These are phyloP conservation scores for Nannizziopsis arthrosporioides DNA, from an alignment of 2,329 filamentous ascomycete genomes.

Conservation along the genomic window DNA sequence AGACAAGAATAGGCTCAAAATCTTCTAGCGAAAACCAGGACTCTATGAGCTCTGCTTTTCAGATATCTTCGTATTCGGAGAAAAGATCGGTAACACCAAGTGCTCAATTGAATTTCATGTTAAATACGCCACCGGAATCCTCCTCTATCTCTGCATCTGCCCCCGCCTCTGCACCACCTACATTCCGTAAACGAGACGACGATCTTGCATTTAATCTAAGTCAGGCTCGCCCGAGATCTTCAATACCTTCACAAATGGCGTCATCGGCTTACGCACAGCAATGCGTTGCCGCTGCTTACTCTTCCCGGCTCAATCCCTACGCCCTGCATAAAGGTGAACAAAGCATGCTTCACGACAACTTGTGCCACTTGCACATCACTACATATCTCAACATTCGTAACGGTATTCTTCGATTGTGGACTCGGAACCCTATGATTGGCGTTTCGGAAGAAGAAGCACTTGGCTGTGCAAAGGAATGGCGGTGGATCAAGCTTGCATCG, in stretches of 20 bases:
- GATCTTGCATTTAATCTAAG: conserved; percentile 15
- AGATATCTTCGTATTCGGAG: conserved; percentile 18
- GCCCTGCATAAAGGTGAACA: conserved; percentile 78
- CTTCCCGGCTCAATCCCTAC: conserved; percentile 80
- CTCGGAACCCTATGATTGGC: conserved; percentile 68
- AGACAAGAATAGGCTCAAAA: conserved; percentile 16
- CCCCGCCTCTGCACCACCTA: background rate
- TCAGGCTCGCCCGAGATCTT: conserved; percentile 61
- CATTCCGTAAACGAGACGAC: conserved; percentile 11
- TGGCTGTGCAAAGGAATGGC: conserved; percentile 73
- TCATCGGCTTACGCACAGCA: conserved; percentile 76
- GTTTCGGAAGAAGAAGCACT: conserved; percentile 77
- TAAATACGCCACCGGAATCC: conserved; percentile 10
- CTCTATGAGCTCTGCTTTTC: conserved; percentile 22
- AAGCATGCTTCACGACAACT: conserved; percentile 61
- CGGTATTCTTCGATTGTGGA: conserved; percentile 82
- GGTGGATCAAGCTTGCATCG: conserved; percentile 81
- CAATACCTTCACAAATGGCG: conserved; percentile 65
- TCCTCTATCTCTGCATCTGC: background rate
- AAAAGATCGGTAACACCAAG: conserved; percentile 15
- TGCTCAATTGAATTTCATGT: conserved; percentile 12
- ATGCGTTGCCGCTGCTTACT: conserved; percentile 79
- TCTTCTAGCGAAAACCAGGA: conserved; percentile 17
- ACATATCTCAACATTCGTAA: conserved; percentile 95
- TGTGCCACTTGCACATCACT: conserved; percentile 81